Evolutionary conservation across 2,329 filamentous ascomycete genomes (phyloP), one percentile per base, ranked within the genome.

Genomic region (Chrysoporthe austroafricana): DNA sequence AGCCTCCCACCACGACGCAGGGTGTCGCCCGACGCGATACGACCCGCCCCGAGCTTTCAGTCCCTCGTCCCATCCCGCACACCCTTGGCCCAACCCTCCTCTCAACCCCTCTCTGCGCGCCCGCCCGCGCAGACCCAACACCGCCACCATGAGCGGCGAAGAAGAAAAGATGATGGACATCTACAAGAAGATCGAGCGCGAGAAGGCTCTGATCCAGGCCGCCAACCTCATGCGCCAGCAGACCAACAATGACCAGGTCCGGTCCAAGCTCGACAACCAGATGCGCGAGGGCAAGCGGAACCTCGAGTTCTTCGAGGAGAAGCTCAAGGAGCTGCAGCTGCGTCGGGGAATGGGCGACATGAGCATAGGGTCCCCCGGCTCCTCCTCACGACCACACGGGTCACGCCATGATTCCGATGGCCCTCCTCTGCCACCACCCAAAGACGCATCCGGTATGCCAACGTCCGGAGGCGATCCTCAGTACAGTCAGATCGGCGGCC

Each of bases 101-200:
- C 54, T 56, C 14, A 46, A 59, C 52, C 63, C 59, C 58, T 56
- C 16, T 57, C 69, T 71, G 70, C 69, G 69, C 68, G 68, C 60
- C 70, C 58, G 48, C 44, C 60, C 68, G 70, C 69, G 70, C 70
- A 69, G 66, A 56, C 64, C 60, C 71, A 73, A 68, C 74, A 73
- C 77, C 76, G 78, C 79, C 81, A 82, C 77, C 78, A 90, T 89
- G 85, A 60, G 57, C 57, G 87, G 85, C 78, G 86, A 89, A 77
- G 86, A 89, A 71, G 85, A 89, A 75, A 84, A 86, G 73, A 84
- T 89, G 81, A 89, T 89, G 81, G 91, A 93, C 80, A 94, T 99
- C 82, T 89, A 91, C 83, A 91, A 90, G 84, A 98, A 99, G 91
- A 98, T 99, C 81, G 93, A 97, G 85, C 90, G 95, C 79, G 96